Conservation (phyloP, 1,284 basidiomycete species). For the Boletus semigastroideus region DNA sequence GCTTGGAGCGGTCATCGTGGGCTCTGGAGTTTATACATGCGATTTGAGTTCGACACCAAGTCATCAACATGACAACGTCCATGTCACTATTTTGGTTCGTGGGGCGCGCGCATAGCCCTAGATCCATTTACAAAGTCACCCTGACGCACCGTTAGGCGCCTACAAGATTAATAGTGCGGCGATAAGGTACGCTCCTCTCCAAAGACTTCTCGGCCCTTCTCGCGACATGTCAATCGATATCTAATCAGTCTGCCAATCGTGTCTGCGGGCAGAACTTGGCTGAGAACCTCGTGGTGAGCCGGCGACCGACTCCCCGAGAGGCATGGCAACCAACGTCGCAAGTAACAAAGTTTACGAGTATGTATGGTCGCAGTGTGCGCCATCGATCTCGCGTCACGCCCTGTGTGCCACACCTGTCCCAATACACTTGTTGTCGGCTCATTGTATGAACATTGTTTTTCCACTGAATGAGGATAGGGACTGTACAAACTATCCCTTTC, state of each 20-base stretch:
- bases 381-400: not conserved
- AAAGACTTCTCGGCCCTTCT: not conserved
- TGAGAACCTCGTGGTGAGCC: not conserved
- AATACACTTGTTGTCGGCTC: not conserved
- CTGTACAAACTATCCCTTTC: not conserved
- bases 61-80: too few relatives aligned
- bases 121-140: not conserved
- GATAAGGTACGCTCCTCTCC: conserved; percentile 2
- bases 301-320: not conserved
- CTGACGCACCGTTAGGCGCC: not conserved
- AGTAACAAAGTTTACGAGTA: not conserved
- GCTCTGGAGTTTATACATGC: not conserved
- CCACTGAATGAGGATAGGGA: not conserved
- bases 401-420: conserved; percentile 14
- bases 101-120: conserved; percentile 2
- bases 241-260: not conserved
- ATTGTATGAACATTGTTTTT: not conserved
- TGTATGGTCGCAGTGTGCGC: not conserved
- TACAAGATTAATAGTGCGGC: not conserved
- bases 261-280: not conserved
- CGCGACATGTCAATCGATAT: conserved; percentile 3
- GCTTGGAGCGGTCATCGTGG: not conserved
- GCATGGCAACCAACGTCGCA: not conserved
- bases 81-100: too few relatives aligned
- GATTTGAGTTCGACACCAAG: too few relatives aligned